These are phyloP conservation scores for Venturia nashicola DNA, from an alignment of 2,329 filamentous ascomycete genomes.

Conservation along the genomic window DNA sequence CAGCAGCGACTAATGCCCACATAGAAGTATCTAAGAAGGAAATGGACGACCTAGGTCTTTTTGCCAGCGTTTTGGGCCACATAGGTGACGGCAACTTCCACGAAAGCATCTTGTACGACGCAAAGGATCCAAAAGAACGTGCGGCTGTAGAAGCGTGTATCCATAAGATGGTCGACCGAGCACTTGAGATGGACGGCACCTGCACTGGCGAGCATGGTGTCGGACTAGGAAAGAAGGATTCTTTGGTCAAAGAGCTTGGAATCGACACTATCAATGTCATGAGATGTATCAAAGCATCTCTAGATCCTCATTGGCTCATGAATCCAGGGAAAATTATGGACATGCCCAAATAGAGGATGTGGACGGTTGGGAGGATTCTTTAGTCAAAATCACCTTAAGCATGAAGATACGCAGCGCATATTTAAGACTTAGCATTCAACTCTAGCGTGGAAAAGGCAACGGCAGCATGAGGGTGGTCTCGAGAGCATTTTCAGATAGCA, in stretches of 20 bases:
- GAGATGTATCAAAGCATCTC: slow-evolving; percentile 67
- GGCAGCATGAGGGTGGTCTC: slow-evolving; percentile 3
- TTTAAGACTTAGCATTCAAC: neutral
- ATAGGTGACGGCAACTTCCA: slow-evolving; percentile 95
- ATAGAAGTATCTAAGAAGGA: slow-evolving; percentile 77
- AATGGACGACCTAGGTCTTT: slow-evolving; percentile 73
- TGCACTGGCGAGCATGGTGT: slow-evolving; percentile 84
- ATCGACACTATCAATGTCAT: slow-evolving; percentile 71
- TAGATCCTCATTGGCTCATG: slow-evolving; percentile 81
- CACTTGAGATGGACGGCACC: slow-evolving; percentile 86
- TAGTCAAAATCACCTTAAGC: neutral
- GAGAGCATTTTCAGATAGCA: neutral
- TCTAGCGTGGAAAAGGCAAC: neutral
- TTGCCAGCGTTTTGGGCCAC: slow-evolving; percentile 79
- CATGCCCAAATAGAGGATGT: slow-evolving; percentile 6
- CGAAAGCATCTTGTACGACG: slow-evolving; percentile 80
- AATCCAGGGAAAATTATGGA: slow-evolving; percentile 92
- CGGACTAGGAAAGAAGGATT: slow-evolving; percentile 76
- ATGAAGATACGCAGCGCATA: neutral
- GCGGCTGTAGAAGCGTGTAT: slow-evolving; percentile 71
- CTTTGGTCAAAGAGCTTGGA: slow-evolving; percentile 67
- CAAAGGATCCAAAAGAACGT: slow-evolving; percentile 53
- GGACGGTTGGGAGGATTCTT: neutral
- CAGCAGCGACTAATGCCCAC: neutral
- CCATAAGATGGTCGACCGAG: slow-evolving; percentile 81